A percentile compares a stretch with the other conserved stretches of the same genome.
These are phyloP conservation scores for Striga hermonthica DNA, from an alignment of 305 asterid genomes.

Conservation along the genomic window DNA sequence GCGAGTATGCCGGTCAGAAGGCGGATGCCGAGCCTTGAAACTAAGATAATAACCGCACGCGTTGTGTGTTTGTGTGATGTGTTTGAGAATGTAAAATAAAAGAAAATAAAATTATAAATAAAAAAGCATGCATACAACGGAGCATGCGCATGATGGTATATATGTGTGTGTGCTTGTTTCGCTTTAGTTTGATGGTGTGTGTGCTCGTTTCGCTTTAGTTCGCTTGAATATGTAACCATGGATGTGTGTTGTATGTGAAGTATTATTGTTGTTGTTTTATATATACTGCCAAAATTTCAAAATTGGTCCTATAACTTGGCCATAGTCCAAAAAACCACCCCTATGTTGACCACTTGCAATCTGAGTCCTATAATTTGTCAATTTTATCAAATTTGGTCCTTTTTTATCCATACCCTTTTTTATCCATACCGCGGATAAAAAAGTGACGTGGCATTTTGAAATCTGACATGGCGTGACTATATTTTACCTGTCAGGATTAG, in stretches of 20 bases:
- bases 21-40: neutral
- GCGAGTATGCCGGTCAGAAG: neutral
- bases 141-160: neutral
- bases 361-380: no score
- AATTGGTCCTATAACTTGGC: no score
- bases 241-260: neutral
- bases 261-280: no score
- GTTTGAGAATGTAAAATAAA: neutral
- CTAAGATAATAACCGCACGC: neutral
- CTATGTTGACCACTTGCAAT: no score
- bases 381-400: no score
- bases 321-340: no score
- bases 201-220: neutral
- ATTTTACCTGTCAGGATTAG: no score
- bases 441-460: no score
- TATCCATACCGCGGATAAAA: no score
- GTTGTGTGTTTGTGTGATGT: neutral
- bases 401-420: no score
- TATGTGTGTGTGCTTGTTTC: neutral
- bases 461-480: no score
- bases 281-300: no score
- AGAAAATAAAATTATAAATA: neutral
- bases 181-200: neutral
- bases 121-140: neutral
- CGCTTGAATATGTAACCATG: neutral